These are phyloP conservation scores for Paramecium tetraurelia DNA, from an alignment of 73 alveolate species.

Conservation along the genomic window DNA sequence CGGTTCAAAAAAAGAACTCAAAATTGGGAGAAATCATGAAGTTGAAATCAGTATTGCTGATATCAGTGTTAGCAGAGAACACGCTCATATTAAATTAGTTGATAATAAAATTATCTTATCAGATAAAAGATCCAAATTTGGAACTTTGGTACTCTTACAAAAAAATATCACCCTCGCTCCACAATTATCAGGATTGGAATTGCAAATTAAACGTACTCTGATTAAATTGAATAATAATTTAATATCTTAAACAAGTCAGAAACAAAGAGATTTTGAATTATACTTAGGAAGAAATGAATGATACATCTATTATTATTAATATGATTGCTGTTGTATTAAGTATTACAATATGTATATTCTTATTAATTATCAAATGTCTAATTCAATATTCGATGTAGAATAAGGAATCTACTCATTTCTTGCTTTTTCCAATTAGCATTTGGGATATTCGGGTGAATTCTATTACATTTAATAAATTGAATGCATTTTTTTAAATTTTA, in stretches of 20 bases:
- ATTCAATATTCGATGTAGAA: too few relatives aligned
- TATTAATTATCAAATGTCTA: not conserved
- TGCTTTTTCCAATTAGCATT: too few relatives aligned
- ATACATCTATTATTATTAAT: not conserved
- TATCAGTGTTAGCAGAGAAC: slow-evolving; percentile 82
- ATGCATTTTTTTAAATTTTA: too few relatives aligned
- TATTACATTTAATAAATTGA: too few relatives aligned
- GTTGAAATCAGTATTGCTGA: slow-evolving; percentile 80
- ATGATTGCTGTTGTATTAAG: not conserved
- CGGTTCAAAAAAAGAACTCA: slow-evolving; percentile 14
- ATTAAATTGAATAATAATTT: not conserved
- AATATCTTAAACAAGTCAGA: not conserved
- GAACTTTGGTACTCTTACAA: slow-evolving; percentile 75
- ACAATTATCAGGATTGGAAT: slow-evolving; percentile 19
- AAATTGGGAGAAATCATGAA: slow-evolving; percentile 77
- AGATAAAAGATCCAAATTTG: slow-evolving; percentile 86
- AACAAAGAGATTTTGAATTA: not conserved
- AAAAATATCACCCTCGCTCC: not conserved
- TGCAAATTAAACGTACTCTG: slow-evolving; percentile 13
- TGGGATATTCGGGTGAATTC: too few relatives aligned
- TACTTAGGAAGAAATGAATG: slow-evolving; percentile 12
- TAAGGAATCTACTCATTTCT: too few relatives aligned
- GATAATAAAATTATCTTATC: slow-evolving; percentile 63
- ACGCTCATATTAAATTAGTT: slow-evolving; percentile 63
- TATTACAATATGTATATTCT: not conserved